phyloP scores from a whole-genome alignment of 1,284 basidiomycete species.

The Puccinia polysora region DNA sequence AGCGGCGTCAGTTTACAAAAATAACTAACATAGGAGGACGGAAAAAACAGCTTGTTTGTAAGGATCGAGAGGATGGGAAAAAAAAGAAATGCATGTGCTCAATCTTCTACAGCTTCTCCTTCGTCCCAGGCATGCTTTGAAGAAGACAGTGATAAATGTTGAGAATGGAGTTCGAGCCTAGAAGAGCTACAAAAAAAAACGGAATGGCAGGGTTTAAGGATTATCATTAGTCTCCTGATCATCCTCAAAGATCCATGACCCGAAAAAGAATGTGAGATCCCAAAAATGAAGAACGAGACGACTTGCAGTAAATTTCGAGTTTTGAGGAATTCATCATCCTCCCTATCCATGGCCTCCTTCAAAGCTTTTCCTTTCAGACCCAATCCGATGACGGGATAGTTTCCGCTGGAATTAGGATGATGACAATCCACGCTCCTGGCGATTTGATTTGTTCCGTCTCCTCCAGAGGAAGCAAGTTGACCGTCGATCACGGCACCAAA shows the following conservation, averaged over 20 bases:
- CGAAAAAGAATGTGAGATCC: background rate
- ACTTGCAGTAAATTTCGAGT: background rate
- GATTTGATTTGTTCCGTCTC: background rate
- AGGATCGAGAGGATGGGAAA: too few species aligned
- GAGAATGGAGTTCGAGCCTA: background rate
- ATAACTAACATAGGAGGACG: too few species aligned
- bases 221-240: too few species aligned
- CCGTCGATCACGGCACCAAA: background rate
- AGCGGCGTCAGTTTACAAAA: too few species aligned
- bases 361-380: conserved; percentile 32
- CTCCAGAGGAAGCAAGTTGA: background rate
- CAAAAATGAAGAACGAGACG: background rate
- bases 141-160: background rate
- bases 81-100: too few species aligned
- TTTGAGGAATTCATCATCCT: conserved; percentile 39
- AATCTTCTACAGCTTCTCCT: conserved; percentile 37
- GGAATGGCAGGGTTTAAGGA: background rate
- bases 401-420: background rate
- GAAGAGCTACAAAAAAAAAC: background rate
- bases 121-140: conserved; percentile 30
- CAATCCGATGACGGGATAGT: conserved; percentile 9
- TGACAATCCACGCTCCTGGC: background rate
- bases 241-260: too few species aligned
- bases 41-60: too few species aligned
- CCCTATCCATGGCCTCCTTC: conserved; percentile 41